phyloP scores from a whole-genome alignment of 768 basidiomycete species.

The Pisolithus albus region DNA sequence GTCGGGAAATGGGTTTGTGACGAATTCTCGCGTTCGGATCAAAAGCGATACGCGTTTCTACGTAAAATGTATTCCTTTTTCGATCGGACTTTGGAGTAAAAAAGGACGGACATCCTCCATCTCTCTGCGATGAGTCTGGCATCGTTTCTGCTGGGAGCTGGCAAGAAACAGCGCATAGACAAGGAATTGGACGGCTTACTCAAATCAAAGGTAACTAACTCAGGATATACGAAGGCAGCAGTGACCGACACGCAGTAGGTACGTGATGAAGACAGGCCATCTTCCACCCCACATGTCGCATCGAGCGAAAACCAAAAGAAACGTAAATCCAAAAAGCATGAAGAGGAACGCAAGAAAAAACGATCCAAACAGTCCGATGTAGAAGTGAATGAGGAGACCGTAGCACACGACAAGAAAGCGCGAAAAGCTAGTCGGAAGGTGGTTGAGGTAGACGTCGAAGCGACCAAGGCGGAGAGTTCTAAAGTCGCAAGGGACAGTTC shows the following conservation, averaged over 20 bases:
- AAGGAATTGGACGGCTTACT: constrained; percentile 61
- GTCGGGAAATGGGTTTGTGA: too few species aligned
- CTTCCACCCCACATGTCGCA: constrained; percentile 1
- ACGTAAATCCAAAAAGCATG: constrained; percentile 8
- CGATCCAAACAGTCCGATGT: constrained; percentile 9
- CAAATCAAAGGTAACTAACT: constrained; percentile 39
- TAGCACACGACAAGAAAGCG: constrained; percentile 14
- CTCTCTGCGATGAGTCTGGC: constrained; percentile 45
- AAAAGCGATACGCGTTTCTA: too few species aligned
- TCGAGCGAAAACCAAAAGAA: constrained; percentile 6
- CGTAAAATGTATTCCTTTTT: too few species aligned
- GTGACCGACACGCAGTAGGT: constrained; percentile 10
- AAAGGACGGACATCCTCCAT: not conserved
- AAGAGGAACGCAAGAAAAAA: constrained; percentile 13
- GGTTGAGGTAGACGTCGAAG: not conserved
- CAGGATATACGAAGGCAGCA: constrained; percentile 6
- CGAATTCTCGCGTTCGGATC: too few species aligned
- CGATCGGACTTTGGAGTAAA: too few species aligned
- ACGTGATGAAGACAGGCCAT: not conserved
- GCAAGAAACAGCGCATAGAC: constrained; percentile 41
- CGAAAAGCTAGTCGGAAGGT: constrained; percentile 8
- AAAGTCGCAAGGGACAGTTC: constrained; percentile 11
- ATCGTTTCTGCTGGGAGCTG: constrained; percentile 40
- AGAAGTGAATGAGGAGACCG: constrained; percentile 15
- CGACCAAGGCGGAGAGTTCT: not conserved